Base-by-base conservation (phyloP, 805 yeast genomes). In the Metahyphopichia silvanorum region DNA sequence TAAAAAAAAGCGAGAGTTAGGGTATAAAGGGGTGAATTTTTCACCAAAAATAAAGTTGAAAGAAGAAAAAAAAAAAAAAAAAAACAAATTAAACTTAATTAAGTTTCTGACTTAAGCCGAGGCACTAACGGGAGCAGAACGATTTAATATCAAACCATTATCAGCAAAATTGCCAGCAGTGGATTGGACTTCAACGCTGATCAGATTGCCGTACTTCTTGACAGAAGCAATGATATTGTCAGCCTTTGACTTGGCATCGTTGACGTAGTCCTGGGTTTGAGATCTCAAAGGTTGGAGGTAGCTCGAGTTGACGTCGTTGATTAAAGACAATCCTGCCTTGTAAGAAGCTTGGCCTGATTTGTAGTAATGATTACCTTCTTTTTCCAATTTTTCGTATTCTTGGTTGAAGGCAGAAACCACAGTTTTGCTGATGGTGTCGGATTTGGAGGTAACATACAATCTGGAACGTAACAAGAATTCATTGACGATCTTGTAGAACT, bases 261-360 rank as follows among this genome's bases (percentile, higher is more conserved):
- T 26, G 23, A 63, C 69, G 42, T 61, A 63, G 33, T 46, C 63
- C 37, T 60, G 60, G 25, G 71, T 63, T 43, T 63, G 62, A 27
- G 50, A 44, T 43, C 57, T 59, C 44, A 64, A 55, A 19, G 71
- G 71, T 42, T 57, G 59, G 31, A 66, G 51, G 48, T 53, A 63
- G 26, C 54, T 57, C 22, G 56, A 48, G 42, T 63, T 60, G 35
- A 66, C 53, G 36, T 44, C 47, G 41, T 51, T 53, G 35, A 60
- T 44, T 33, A 61, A 52, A 20, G 54, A 47, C 12, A 53, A 45
- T 10, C 63, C 63, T 25, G 68, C 60, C 40, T 51, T 59, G 40
- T 53, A 53, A 4, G 63, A 48, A 13, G 68, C 69, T 27, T 55
- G 38, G 27, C 60, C 55, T 28, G 56, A 58, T 49, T 60, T 60